A percentile compares a stretch with the other conserved stretches of the same genome.
These are phyloP conservation scores for Leccinum insigne DNA, from an alignment of 1,284 basidiomycete species.

Conservation along the genomic window DNA sequence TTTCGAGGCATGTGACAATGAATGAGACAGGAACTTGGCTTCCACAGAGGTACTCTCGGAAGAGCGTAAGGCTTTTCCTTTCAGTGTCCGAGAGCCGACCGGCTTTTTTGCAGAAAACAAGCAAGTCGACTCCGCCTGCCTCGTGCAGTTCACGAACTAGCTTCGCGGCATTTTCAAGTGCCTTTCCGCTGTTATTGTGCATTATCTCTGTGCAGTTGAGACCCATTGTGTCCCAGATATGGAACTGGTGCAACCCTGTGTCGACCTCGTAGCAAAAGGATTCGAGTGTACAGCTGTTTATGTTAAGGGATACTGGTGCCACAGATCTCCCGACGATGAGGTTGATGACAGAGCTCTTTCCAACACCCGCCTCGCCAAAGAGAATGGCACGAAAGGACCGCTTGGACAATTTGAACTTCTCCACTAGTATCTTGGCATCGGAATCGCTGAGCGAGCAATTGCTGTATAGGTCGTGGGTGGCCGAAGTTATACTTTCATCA, in stretches of 20 bases:
- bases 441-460: slow-evolving; percentile 11
- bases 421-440: slow-evolving; percentile 9
- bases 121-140: slow-evolving; percentile 35
- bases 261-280: slow-evolving; percentile 18
- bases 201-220: slow-evolving; percentile 16
- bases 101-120: slow-evolving; percentile 37
- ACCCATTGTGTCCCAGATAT: slow-evolving; percentile 38
- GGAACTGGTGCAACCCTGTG: slow-evolving; percentile 21
- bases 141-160: slow-evolving; percentile 31
- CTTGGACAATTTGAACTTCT: neutral
- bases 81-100: slow-evolving; percentile 30
- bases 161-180: slow-evolving; percentile 34
- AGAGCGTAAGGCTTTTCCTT: slow-evolving; percentile 34
- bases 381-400: slow-evolving; percentile 21
- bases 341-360: slow-evolving; percentile 33
- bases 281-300: slow-evolving; percentile 25
- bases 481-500: neutral
- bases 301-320: slow-evolving; percentile 16
- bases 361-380: slow-evolving; percentile 30
- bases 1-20: slow-evolving; percentile 39
- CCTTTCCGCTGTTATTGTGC: slow-evolving; percentile 11
- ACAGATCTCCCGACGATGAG: slow-evolving; percentile 16
- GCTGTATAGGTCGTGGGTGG: neutral
- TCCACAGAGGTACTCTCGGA: slow-evolving; percentile 36
- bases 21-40: slow-evolving; percentile 36